These are phyloP conservation scores for Xylaria sp. DNA, from an alignment of 495 filamentous ascomycete species.

Conservation along the genomic window DNA sequence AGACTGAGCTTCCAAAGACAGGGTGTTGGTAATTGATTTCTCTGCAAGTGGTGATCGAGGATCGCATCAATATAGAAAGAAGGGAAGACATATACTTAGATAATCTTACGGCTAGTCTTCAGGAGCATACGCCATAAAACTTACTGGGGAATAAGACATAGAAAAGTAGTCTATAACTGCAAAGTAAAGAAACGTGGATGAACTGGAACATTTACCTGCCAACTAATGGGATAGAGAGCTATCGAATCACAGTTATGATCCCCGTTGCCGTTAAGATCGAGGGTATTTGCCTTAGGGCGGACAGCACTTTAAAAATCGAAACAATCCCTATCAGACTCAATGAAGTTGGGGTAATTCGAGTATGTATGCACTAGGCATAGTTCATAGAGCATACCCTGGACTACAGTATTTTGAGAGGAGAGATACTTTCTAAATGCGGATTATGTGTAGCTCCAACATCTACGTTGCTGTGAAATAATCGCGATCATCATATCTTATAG, in stretches of 20 bases:
- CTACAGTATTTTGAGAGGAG: background rate
- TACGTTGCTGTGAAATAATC: background rate
- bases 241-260: background rate
- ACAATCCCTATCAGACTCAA: too few species aligned
- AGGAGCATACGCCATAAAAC: too few species aligned
- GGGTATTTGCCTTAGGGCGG: background rate
- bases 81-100: too few species aligned
- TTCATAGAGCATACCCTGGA: background rate
- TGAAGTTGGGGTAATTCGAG: too few species aligned
- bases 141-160: background rate
- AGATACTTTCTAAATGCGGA: background rate
- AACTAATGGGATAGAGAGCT: background rate
- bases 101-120: too few species aligned
- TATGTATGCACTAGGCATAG: background rate
- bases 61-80: too few species aligned
- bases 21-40: too few species aligned
- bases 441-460: background rate
- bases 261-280: background rate
- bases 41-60: too few species aligned
- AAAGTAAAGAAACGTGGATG: background rate
- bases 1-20: too few species aligned
- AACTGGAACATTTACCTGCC: background rate
- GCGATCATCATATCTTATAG: background rate
- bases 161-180: background rate
- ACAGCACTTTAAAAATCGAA: too few species aligned